Base-by-base conservation (phyloP, 805 yeast genomes). In the Tetrapisispora phaffii region DNA sequence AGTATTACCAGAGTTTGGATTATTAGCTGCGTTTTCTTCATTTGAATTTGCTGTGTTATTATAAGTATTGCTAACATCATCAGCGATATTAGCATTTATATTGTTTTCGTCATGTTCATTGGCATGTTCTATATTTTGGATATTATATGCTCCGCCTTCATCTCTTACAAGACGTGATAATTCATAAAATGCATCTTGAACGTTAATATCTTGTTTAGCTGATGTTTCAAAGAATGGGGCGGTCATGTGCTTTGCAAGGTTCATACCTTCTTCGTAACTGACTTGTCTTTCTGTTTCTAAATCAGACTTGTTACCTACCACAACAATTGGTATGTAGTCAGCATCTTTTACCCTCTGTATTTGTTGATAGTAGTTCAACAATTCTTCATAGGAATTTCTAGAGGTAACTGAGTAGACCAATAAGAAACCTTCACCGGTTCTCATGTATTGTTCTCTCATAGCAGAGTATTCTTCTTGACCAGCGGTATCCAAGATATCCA, bases 381-480 rank as follows among this genome's bases (percentile, higher is more conserved):
- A 74, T 59, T 90, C 94, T 55, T 87, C 90, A 62, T 89, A 85
- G 2, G 96, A 81, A 54, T 80, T 77, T 50, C 85, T 74, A 47
- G 90, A 85, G 40, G 93, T 87, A 51, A 93, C 85, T 28, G 93
- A 80, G 62, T 90, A 93, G 13, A 88, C 97, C 42, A 89, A 70
- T 46, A 89, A 68, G 57, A 89, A 89, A 15, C 97, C 97, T 65
- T 89, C 96, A 37, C 97, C 97, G 2, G 95, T 86, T 50, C 95
- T 77, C 94, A 89, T 89, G 66, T 89, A 89, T 64, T 87, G 93
- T 62, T 90, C 97, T 56, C 89, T 71, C 87, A 83, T 80, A 17
- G 96, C 95, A 45, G 87, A 78, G 65, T 89, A 89, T 67, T 89
- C 97, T 66, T 90, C 97, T 71, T 89, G 97, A 35, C 98, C 98